These are phyloP conservation scores for Artemisia tridentata DNA, from an alignment of 129 eudicot species.

Conservation along the genomic window DNA sequence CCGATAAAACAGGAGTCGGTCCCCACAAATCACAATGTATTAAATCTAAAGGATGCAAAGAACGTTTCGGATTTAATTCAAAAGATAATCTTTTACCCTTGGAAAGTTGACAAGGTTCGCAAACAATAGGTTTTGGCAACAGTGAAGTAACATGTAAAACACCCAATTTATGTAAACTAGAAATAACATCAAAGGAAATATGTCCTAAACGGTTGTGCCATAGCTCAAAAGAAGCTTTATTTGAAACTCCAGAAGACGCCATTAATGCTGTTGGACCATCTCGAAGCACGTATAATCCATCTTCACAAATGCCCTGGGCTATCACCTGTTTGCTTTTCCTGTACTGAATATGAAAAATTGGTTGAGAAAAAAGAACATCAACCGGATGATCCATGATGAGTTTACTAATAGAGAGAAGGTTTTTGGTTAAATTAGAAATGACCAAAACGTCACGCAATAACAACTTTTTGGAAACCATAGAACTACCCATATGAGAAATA, in stretches of 20 bases:
- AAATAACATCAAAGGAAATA: slow-evolving; percentile 11
- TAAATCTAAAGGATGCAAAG: background rate
- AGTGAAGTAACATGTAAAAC: background rate
- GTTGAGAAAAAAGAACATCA: slow-evolving; percentile 8
- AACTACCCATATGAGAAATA: background rate
- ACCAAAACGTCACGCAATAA: background rate
- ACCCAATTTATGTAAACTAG: background rate
- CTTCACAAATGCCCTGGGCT: background rate
- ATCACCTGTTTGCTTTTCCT: background rate
- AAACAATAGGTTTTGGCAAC: background rate
- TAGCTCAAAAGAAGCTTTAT: background rate
- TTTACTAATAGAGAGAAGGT: background rate
- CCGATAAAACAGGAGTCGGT: background rate
- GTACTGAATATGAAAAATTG: background rate
- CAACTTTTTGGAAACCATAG: background rate
- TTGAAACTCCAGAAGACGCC: background rate
- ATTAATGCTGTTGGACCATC: background rate
- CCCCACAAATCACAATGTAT: background rate
- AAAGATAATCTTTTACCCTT: background rate
- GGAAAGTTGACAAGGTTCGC: background rate
- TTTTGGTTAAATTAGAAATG: background rate
- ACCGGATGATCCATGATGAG: slow-evolving; percentile 1
- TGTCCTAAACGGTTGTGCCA: slow-evolving; percentile 4
- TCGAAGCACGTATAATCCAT: slow-evolving; percentile 3
- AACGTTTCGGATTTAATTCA: background rate